Evolutionary conservation across 768 basidiomycete genomes (phyloP).

Genomic region (Calvatia gigantea): DNA sequence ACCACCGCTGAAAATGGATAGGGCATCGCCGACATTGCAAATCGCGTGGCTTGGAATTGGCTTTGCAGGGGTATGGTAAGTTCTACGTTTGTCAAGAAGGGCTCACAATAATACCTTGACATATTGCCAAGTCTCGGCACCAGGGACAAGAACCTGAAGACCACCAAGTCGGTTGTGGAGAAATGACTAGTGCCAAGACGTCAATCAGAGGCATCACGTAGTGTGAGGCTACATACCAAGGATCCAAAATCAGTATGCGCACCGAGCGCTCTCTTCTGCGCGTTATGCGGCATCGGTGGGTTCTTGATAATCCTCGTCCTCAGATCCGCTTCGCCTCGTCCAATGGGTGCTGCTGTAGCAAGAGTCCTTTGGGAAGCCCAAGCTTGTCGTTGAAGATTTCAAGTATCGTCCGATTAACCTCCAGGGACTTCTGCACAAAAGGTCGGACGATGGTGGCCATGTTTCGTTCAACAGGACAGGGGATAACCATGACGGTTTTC

Average conservation of each 20-base stretch:
- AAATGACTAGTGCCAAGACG: constrained; percentile 63
- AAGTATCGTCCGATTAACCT: constrained; percentile 49
- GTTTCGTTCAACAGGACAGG: constrained; percentile 38
- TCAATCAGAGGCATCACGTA: no score
- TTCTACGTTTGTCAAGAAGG: not conserved
- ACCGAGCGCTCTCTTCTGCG: constrained; percentile 43
- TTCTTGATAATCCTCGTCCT: constrained; percentile 53
- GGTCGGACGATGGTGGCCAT: constrained; percentile 47
- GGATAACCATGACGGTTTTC: constrained; percentile 57
- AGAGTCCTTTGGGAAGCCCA: constrained; percentile 45
- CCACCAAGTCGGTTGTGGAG: constrained; percentile 70
- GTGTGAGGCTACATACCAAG: no score
- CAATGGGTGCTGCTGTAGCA: constrained; percentile 38
- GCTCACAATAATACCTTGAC: constrained; percentile 42
- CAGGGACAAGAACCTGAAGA: constrained; percentile 64
- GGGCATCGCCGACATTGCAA: constrained; percentile 57
- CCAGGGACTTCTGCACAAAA: constrained; percentile 55
- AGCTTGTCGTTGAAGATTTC: constrained; percentile 53
- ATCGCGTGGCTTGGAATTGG: constrained; percentile 50
- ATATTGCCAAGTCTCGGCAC: constrained; percentile 62
- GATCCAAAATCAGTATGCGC: constrained; percentile 74
- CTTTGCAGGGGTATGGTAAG: no score
- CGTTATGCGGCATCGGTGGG: constrained; percentile 33
- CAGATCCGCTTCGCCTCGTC: constrained; percentile 53
- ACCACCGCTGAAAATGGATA: constrained; percentile 56